These are phyloP conservation scores for Paecilomyces dactylethromorphus DNA, from an alignment of 2,329 filamentous ascomycete genomes.

Conservation along the genomic window DNA sequence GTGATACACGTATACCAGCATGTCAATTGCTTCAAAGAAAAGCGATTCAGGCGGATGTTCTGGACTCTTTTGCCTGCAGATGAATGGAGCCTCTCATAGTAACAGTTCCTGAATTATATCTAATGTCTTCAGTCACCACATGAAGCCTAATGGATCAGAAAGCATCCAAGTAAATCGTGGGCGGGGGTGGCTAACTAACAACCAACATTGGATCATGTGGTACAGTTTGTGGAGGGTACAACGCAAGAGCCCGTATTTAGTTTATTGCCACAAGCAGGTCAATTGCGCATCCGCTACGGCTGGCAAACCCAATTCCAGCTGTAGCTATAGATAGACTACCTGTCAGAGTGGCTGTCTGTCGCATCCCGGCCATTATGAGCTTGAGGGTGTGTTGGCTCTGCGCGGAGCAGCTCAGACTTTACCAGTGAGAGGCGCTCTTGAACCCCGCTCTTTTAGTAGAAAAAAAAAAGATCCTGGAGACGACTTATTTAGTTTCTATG, in stretches of 20 bases:
- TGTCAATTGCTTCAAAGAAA: neutral
- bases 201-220: neutral
- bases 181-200: neutral
- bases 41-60: neutral
- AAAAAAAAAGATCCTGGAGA: neutral
- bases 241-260: no score
- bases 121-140: neutral
- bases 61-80: neutral
- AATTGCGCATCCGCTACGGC: no score
- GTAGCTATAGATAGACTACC: neutral
- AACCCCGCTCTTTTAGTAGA: neutral
- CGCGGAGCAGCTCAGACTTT: neutral
- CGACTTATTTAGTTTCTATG: neutral
- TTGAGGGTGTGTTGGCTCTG: neutral
- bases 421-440: neutral
- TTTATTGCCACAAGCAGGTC: no score
- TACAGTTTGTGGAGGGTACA: neutral
- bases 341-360: neutral
- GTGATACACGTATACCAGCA: neutral
- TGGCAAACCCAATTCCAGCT: neutral
- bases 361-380: neutral
- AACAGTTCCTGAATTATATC: neutral
- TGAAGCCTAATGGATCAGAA: neutral
- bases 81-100: neutral
- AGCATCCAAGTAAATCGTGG: neutral